Evolutionary conservation across 495 filamentous ascomycete species (phyloP).

Genomic region (Parmelia sp.): DNA sequence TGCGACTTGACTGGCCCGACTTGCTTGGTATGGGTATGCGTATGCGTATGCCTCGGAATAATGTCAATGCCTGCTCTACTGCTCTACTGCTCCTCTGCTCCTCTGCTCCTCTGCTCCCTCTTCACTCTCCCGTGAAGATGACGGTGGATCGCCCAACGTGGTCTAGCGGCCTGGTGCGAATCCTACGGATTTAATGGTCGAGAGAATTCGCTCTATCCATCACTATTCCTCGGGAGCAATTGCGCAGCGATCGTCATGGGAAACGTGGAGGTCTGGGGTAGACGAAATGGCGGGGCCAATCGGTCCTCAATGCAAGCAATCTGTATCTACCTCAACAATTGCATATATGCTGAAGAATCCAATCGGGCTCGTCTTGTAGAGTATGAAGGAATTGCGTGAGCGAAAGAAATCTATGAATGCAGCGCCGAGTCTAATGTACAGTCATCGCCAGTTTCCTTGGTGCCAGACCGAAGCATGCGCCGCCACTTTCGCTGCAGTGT

Average conservation of each 20-base stretch:
- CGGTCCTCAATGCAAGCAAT: neutral
- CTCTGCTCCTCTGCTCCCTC: neutral
- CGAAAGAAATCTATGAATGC: neutral
- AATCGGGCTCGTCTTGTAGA: neutral
- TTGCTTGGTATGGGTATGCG: constrained; percentile 9
- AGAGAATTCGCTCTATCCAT: neutral
- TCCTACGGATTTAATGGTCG: neutral
- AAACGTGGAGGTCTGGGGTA: neutral
- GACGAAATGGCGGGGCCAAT: neutral
- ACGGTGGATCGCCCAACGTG: neutral
- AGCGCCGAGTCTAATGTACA: neutral
- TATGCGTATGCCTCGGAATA: too few relatives aligned
- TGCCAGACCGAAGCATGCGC: neutral
- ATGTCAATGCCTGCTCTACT: constrained; percentile 4
- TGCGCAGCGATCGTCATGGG: neutral
- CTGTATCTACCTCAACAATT: neutral
- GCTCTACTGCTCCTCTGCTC: neutral
- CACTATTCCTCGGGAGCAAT: neutral
- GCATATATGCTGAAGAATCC: neutral
- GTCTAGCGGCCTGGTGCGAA: neutral
- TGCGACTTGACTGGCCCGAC: neutral
- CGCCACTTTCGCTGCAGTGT: neutral
- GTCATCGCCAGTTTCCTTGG: neutral
- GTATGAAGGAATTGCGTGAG: neutral
- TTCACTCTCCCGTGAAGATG: neutral